These are phyloP conservation scores for Sporothrix mexicana DNA, from an alignment of 2,329 filamentous ascomycete species.

Conservation along the genomic window DNA sequence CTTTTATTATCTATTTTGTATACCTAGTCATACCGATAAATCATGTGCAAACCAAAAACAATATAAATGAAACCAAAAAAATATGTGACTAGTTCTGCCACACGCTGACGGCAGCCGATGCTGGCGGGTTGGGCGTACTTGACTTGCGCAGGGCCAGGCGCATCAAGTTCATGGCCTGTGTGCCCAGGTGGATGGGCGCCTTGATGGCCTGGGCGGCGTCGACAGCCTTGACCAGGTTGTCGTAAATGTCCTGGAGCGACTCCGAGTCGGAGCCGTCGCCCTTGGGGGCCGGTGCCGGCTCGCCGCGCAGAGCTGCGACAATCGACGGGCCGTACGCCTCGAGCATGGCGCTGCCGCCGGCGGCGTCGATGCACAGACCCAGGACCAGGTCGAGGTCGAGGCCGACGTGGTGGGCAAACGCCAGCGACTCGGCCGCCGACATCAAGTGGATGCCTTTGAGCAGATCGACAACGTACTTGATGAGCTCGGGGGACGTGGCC, in stretches of 20 bases:
- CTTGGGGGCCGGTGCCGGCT: slow-evolving; percentile 39
- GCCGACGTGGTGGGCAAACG: slow-evolving; percentile 49
- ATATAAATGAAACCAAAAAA: background rate
- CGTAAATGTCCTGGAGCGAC: slow-evolving; percentile 43
- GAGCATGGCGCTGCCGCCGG: slow-evolving; percentile 51
- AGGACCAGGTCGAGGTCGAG: slow-evolving; percentile 54
- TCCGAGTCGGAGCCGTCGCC: slow-evolving; percentile 34
- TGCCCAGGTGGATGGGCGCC: slow-evolving; percentile 50
- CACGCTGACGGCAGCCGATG: slow-evolving; percentile 41
- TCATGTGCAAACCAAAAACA: background rate
- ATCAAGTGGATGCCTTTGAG: slow-evolving; percentile 53
- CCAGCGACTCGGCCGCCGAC: slow-evolving; percentile 51
- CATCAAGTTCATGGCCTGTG: slow-evolving; percentile 49
- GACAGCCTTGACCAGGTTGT: slow-evolving; percentile 47
- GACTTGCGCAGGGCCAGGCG: slow-evolving; percentile 42
- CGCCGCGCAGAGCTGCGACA: slow-evolving; percentile 46
- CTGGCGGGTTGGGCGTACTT: slow-evolving; percentile 29
- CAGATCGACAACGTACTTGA: slow-evolving; percentile 47
- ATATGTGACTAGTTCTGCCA: slow-evolving; percentile 35
- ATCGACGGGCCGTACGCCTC: slow-evolving; percentile 48
- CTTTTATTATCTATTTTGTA: background rate
- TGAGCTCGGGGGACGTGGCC: background rate
- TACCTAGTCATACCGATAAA: background rate
- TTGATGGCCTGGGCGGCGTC: slow-evolving; percentile 53
- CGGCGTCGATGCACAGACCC: slow-evolving; percentile 54